Evolutionary conservation across 306 rosid species (phyloP).

Genomic region (Rubus parviflorus): DNA sequence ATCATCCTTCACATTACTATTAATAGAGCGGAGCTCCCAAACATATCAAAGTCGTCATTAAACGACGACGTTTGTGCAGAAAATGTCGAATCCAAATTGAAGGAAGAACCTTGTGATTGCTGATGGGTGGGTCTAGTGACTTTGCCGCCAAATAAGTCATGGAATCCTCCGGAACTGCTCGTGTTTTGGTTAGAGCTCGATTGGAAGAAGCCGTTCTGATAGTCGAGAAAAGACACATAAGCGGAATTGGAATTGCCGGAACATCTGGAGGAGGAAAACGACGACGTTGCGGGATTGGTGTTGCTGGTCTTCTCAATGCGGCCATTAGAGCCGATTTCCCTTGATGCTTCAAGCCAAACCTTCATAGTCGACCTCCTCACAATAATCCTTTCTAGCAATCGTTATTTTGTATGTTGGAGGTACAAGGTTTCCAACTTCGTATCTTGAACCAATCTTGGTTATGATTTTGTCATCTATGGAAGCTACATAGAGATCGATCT

Average conservation of each 20-base stretch:
- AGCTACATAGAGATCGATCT: slow-evolving; percentile 57
- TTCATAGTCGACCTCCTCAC: too few relatives aligned
- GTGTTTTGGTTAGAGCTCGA: slow-evolving; percentile 22
- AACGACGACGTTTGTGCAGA: slow-evolving; percentile 30
- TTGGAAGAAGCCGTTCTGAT: slow-evolving; percentile 17
- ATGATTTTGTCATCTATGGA: slow-evolving; percentile 50
- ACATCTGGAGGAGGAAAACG: slow-evolving; percentile 42
- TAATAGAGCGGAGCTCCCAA: slow-evolving; percentile 27
- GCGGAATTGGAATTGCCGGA: slow-evolving; percentile 23
- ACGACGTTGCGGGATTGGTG: slow-evolving; percentile 34
- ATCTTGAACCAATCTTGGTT: slow-evolving; percentile 65
- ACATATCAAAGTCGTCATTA: slow-evolving; percentile 55
- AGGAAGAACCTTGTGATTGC: slow-evolving; percentile 30
- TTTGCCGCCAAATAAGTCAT: slow-evolving; percentile 51
- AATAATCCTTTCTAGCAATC: too few relatives aligned
- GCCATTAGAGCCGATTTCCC: slow-evolving; percentile 11
- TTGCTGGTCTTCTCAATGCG: not conserved
- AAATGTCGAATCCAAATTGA: slow-evolving; percentile 60
- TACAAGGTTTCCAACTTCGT: slow-evolving; percentile 49
- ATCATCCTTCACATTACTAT: slow-evolving; percentile 24
- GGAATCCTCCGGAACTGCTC: slow-evolving; percentile 31
- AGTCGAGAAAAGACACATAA: slow-evolving; percentile 31
- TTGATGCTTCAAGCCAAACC: slow-evolving; percentile 37
- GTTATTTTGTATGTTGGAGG: slow-evolving; percentile 47
- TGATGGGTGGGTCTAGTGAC: slow-evolving; percentile 26